Conservation (phyloP, 139 green algal genomes). For the Auxenochlorella pyrenoidosa region DNA sequence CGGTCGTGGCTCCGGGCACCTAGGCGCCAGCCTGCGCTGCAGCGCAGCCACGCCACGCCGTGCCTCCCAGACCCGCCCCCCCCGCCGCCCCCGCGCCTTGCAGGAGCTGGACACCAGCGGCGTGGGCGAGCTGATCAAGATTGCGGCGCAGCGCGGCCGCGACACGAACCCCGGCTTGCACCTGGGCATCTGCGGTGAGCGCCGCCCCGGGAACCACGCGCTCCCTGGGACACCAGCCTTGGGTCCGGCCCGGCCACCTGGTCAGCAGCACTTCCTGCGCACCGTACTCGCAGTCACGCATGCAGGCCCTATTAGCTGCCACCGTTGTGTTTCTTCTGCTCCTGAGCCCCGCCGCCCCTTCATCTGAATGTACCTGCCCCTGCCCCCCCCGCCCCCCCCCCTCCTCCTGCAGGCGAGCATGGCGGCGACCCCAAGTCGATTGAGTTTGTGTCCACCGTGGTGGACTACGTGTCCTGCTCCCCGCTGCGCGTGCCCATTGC, state of each 20-base stretch:
- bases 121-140: slow-evolving; percentile 88
- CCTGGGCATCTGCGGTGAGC: slow-evolving; percentile 85
- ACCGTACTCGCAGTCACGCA: no score
- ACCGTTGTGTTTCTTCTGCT: no score
- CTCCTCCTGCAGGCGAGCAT: slow-evolving; percentile 69
- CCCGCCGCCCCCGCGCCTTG: neutral
- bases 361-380: no score
- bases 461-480: slow-evolving; percentile 92
- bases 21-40: no score
- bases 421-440: slow-evolving; percentile 87
- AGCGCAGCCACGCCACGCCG: no score
- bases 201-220: neutral
- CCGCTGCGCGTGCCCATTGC: slow-evolving; percentile 93
- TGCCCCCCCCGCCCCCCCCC: neutral
- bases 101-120: slow-evolving; percentile 77
- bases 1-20: no score
- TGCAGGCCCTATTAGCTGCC: no score
- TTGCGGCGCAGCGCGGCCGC: slow-evolving; percentile 80
- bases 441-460: slow-evolving; percentile 75
- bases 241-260: no score
- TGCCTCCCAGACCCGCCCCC: neutral
- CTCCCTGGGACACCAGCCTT: neutral
- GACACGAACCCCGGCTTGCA: slow-evolving; percentile 70
- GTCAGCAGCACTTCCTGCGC: no score
- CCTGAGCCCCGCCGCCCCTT: no score